Evolutionary conservation across 352 stramenopile species (phyloP).

Genomic region (Aphanomyces euteiches): DNA sequence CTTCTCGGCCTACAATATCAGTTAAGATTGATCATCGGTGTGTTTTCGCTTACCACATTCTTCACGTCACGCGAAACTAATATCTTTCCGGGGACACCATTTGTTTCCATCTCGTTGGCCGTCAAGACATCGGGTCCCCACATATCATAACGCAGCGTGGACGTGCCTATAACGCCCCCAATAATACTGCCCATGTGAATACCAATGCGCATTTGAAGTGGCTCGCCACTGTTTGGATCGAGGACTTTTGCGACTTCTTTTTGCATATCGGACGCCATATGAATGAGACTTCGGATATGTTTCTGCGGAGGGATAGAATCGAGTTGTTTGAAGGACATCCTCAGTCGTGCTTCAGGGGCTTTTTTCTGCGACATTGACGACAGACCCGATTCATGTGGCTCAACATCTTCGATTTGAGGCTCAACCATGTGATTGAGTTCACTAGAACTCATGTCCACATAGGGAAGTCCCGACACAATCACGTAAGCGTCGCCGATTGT

Average conservation of each 20-base stretch:
- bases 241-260: slow-evolving; percentile 78
- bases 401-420: not conserved
- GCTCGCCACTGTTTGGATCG: slow-evolving; percentile 78
- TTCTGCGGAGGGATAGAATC: slow-evolving; percentile 43
- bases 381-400: not conserved
- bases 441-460: slow-evolving; percentile 68
- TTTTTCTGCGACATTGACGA: not conserved
- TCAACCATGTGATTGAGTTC: not conserved
- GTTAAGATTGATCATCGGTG: not conserved
- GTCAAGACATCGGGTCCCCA: slow-evolving; percentile 80
- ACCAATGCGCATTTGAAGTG: slow-evolving; percentile 82
- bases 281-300: slow-evolving; percentile 72
- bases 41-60: slow-evolving; percentile 46
- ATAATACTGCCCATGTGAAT: slow-evolving; percentile 88
- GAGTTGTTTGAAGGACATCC: not conserved
- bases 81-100: slow-evolving; percentile 73
- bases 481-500: slow-evolving; percentile 92
- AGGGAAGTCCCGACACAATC: slow-evolving; percentile 81
- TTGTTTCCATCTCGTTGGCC: slow-evolving; percentile 84
- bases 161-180: slow-evolving; percentile 80
- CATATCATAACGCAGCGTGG: slow-evolving; percentile 86
- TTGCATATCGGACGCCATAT: slow-evolving; percentile 85
- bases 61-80: slow-evolving; percentile 76
- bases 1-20: slow-evolving; percentile 2
- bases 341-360: not conserved